phyloP scores from a whole-genome alignment of 805 yeast genomes.

The Candida silvatica region DNA sequence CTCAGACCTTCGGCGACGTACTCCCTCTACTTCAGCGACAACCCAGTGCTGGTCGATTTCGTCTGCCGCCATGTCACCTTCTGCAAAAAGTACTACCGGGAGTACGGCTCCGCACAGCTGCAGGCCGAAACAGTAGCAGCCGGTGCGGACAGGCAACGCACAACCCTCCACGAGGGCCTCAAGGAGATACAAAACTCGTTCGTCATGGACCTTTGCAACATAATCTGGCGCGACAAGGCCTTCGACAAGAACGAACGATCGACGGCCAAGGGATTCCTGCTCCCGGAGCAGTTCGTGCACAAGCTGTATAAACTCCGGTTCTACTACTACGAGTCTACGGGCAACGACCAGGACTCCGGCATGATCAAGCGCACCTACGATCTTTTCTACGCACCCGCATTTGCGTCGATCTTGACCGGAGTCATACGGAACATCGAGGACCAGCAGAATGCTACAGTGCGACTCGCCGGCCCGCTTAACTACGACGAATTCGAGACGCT shows the following conservation, averaged over 20 bases:
- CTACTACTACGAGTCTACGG: background rate
- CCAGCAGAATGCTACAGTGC: slow-evolving; percentile 19
- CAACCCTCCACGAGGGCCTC: slow-evolving; percentile 5
- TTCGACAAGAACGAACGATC: slow-evolving; percentile 28
- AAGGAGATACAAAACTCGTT: slow-evolving; percentile 37
- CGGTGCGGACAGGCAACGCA: slow-evolving; percentile 8
- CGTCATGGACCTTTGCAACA: slow-evolving; percentile 47
- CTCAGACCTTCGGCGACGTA: slow-evolving; percentile 33
- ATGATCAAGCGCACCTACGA: slow-evolving; percentile 20
- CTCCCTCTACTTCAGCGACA: slow-evolving; percentile 29
- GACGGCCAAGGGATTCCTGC: slow-evolving; percentile 30
- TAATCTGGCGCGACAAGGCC: slow-evolving; percentile 48
- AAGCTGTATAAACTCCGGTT: slow-evolving; percentile 18
- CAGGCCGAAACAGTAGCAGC: background rate
- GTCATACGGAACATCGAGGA: slow-evolving; percentile 42
- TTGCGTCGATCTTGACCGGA: slow-evolving; percentile 34
- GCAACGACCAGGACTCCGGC: background rate
- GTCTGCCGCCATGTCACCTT: slow-evolving; percentile 37
- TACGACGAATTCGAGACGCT: slow-evolving; percentile 30
- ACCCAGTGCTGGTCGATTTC: slow-evolving; percentile 37
- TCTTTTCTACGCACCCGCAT: slow-evolving; percentile 43
- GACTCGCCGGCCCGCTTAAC: slow-evolving; percentile 49
- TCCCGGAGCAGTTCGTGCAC: slow-evolving; percentile 25
- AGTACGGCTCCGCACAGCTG: slow-evolving; percentile 12
- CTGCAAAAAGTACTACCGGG: slow-evolving; percentile 28